Evolutionary conservation across 2,329 filamentous ascomycete genomes (phyloP).

Genomic region (Xylaria arbuscula): DNA sequence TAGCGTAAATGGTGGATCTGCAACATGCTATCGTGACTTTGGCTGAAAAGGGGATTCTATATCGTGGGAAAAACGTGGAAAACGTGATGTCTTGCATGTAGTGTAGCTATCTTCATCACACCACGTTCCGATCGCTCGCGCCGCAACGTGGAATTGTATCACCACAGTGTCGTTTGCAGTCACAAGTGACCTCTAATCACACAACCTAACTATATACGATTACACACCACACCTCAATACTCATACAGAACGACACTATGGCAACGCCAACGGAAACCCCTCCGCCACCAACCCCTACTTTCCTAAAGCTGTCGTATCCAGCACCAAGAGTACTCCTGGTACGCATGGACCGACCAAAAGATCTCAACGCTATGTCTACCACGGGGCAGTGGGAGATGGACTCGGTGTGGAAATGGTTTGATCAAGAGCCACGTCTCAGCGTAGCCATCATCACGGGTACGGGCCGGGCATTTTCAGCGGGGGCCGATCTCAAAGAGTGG

Average conservation of each 20-base stretch:
- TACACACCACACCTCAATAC: background rate
- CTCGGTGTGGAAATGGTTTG: slow-evolving; percentile 50
- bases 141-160: slow-evolving; percentile 25
- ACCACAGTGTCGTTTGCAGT: slow-evolving; percentile 1
- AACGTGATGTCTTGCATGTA: slow-evolving; percentile 21
- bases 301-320: slow-evolving; percentile 54
- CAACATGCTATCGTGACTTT: slow-evolving; percentile 7
- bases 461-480: slow-evolving; percentile 45
- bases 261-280: slow-evolving; percentile 48
- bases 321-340: slow-evolving; percentile 55
- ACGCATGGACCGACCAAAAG: slow-evolving; percentile 53
- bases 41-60: slow-evolving; percentile 13
- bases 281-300: slow-evolving; percentile 49
- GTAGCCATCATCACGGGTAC: slow-evolving; percentile 47
- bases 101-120: slow-evolving; percentile 8
- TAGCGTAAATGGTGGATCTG: slow-evolving; percentile 14
- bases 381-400: slow-evolving; percentile 57
- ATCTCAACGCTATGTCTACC: slow-evolving; percentile 55
- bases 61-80: slow-evolving; percentile 32
- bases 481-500: slow-evolving; percentile 46
- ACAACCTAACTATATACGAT: slow-evolving; percentile 10
- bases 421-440: slow-evolving; percentile 44
- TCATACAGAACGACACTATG: slow-evolving; percentile 19
- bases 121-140: slow-evolving; percentile 15
- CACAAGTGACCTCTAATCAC: background rate